Conservation (phyloP, 768 basidiomycete species). For the Sarcodon sp. region DNA sequence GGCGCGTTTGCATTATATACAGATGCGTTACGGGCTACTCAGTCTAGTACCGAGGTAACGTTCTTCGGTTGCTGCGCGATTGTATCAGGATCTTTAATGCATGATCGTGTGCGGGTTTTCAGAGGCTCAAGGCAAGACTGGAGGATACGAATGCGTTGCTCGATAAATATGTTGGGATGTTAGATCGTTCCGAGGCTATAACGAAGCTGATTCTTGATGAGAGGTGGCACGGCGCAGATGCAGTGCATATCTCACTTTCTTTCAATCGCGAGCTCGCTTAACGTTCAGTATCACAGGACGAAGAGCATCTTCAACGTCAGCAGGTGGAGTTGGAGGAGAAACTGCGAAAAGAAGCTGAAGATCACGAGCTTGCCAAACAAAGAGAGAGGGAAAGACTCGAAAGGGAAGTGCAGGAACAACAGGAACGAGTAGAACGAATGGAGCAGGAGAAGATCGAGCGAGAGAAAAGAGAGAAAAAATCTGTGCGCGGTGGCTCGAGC, state of each 20-base stretch:
- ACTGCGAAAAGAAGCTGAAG: conserved; percentile 23
- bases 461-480: conserved; percentile 34
- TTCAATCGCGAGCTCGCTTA: neutral
- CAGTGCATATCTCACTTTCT: conserved; percentile 27
- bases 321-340: conserved; percentile 23
- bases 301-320: conserved; percentile 36
- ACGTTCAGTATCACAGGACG: conserved; percentile 37
- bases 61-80: neutral
- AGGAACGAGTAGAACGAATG: conserved; percentile 37
- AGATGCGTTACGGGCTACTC: conserved; percentile 50
- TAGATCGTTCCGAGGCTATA: conserved; percentile 58
- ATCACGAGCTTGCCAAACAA: conserved; percentile 9
- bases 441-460: conserved; percentile 30
- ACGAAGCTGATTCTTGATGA: conserved; percentile 65
- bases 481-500: conserved; percentile 5
- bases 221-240: conserved; percentile 62
- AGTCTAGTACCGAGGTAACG: conserved; percentile 59
- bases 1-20: conserved; percentile 54
- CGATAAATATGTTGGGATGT: conserved; percentile 60
- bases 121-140: conserved; percentile 34
- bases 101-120: neutral
- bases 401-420: conserved; percentile 18
- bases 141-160: conserved; percentile 61
- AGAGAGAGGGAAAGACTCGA: neutral
- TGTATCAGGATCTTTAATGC: neutral